Percentiles rank a stretch among this genome's conserved stretches.
Conservation (phyloP, 2,329 filamentous ascomycete genomes). For the Fonsecaea erecta region DNA sequence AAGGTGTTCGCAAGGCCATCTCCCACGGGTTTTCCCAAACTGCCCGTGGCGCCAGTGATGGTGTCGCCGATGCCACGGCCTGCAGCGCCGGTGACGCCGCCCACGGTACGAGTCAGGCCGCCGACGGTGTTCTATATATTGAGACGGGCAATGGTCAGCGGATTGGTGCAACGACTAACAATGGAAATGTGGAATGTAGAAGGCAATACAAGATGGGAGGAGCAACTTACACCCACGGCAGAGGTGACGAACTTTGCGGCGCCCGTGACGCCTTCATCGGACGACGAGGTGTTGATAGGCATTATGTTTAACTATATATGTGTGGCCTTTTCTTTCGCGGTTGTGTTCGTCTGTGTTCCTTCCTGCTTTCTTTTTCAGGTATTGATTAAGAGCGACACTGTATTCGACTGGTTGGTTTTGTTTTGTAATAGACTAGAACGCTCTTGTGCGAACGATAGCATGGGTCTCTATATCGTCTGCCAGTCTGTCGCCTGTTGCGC, state of each 20-base stretch:
- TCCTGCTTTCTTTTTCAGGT: neutral
- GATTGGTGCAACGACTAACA: neutral
- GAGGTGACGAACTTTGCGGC: slow-evolving; percentile 61
- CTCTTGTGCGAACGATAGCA: no score
- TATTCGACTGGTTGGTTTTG: no score
- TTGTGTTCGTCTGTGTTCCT: no score
- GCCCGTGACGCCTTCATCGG: slow-evolving; percentile 52
- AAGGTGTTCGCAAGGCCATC: slow-evolving; percentile 60
- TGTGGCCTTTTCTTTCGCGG: neutral
- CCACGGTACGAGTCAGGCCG: slow-evolving; percentile 59
- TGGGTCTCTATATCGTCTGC: no score
- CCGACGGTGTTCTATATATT: slow-evolving; percentile 54
- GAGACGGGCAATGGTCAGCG: neutral
- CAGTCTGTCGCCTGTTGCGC: no score
- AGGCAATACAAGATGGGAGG: neutral
- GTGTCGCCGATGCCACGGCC: slow-evolving; percentile 64
- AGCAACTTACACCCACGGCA: slow-evolving; percentile 50
- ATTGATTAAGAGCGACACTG: no score
- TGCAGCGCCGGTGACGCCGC: slow-evolving; percentile 61
- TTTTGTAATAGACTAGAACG: no score
- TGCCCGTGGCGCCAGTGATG: slow-evolving; percentile 59
- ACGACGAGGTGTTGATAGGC: slow-evolving; percentile 34
- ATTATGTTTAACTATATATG: no score
- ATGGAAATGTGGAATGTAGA: neutral
- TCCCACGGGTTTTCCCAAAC: slow-evolving; percentile 60